Evolutionary conservation across 2,329 filamentous ascomycete genomes (phyloP), one percentile per base, ranked within the genome.

Genomic region (Fusarium annulatum): DNA sequence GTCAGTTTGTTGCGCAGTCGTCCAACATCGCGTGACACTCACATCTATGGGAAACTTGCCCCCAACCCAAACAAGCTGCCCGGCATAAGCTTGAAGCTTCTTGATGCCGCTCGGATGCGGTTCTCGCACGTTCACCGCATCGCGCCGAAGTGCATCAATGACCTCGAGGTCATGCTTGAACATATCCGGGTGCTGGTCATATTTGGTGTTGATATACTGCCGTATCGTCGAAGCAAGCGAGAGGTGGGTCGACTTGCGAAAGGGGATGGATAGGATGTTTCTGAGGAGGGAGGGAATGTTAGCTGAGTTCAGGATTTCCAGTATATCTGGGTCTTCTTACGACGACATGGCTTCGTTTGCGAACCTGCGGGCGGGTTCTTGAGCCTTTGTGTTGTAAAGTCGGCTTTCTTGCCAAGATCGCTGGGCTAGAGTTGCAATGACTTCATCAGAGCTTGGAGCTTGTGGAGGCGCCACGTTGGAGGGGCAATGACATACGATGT

Each of bases 121-220:
- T 80, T 99, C 96, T 67, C 93, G 90, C 5, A 96, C 93, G 81
- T 95, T 94, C 62, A 97, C 88, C n/a, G 96, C 96, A 81, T 97
- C 94, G 71, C 89, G 89, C 9, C 96, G 92, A 65, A 98, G 85
- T 55, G 90, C 87, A 80, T 98, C 95, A 78, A 99, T 95, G 74
- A 93, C 89, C 79, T 95, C 91, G 66, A 91, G 90, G 84, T 99
- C 96, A 73, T 94, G 89, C 72, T 91, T 90, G 83, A 99, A 99
- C 92, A 97, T 97, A 82, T 98, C 95, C 39, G 96, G 96, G 81
- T 97, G 96, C 82, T 99, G 96, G 83, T 98, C 96, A 92, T 98
- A 98, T 88, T 98, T 98, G 82, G 91, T 92, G 70, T 95, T 97
- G 79, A 99, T 98, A 85, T 99, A 98, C 81, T 96, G 92, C 74